phyloP scores from a whole-genome alignment of 176 grass and related monocot genomes.

The Musa schizocarpa region DNA sequence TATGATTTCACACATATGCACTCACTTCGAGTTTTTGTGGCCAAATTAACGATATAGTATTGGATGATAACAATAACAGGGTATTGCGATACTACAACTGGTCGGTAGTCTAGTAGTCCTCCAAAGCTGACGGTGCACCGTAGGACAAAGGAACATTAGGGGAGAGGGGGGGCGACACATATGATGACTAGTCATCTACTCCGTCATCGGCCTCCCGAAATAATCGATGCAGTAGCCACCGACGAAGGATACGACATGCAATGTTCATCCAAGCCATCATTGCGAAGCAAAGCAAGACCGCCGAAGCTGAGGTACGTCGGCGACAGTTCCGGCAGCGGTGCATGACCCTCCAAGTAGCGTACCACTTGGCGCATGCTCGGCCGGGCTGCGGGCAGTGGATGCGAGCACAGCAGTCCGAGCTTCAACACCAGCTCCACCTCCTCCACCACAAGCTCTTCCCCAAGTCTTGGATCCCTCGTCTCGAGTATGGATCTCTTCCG shows the following conservation, averaged over 20 bases:
- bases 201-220: no score
- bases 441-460: not conserved
- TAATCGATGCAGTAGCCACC: no score
- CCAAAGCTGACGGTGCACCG: no score
- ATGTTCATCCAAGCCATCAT: not conserved
- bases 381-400: conserved; percentile 20
- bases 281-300: conserved; percentile 9
- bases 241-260: not conserved
- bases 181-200: not conserved
- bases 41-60: no score
- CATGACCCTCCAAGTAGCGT: conserved; percentile 16
- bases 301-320: conserved; percentile 2
- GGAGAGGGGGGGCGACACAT: no score
- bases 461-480: not conserved
- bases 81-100: no score
- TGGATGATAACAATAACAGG: no score
- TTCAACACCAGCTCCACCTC: conserved; percentile 21
- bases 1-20: no score
- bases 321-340: conserved; percentile 21
- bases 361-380: conserved; percentile 32
- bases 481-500: not conserved
- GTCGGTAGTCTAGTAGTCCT: no score
- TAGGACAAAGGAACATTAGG: no score
- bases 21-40: no score
- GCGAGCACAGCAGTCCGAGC: conserved; percentile 34